Percentiles rank a stretch among this genome's conserved stretches.
Evolutionary conservation across 78 protist genomes (phyloP).

Genomic region (Dictyostelium brefeldianum): DNA sequence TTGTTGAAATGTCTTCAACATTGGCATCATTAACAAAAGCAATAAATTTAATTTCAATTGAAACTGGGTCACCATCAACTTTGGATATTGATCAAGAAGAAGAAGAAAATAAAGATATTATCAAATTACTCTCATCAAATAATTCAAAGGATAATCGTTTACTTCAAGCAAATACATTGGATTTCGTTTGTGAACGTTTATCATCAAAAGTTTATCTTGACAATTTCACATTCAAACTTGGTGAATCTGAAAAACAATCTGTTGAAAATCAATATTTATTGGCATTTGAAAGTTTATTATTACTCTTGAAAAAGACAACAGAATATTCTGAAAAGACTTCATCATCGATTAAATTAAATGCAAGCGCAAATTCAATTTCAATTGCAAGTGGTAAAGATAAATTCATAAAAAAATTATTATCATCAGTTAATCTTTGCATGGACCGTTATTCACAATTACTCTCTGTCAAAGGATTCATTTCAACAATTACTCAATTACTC

Average conservation of each 20-base stretch:
- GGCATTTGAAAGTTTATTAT: slow-evolving; percentile 30
- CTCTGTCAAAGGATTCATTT: slow-evolving; percentile 61
- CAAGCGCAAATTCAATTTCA: neutral
- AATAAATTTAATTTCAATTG: slow-evolving; percentile 22
- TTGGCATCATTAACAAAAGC: neutral
- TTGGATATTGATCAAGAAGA: neutral
- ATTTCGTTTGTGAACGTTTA: slow-evolving; percentile 52
- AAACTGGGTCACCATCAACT: neutral
- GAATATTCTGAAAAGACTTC: neutral
- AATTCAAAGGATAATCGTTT: slow-evolving; percentile 52
- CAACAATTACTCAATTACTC: slow-evolving; percentile 33
- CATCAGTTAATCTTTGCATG: slow-evolving; percentile 65
- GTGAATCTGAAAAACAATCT: neutral
- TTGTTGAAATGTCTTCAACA: neutral
- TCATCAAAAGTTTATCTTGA: slow-evolving; percentile 32
- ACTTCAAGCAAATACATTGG: slow-evolving; percentile 46
- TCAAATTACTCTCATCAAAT: neutral
- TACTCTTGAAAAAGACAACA: slow-evolving; percentile 25
- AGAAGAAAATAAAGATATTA: neutral
- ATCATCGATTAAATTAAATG: neutral
- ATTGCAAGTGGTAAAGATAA: slow-evolving; percentile 48
- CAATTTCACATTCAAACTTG: neutral
- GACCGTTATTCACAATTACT: slow-evolving; percentile 63
- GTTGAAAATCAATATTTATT: slow-evolving; percentile 25
- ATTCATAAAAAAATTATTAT: slow-evolving; percentile 34